Conservation (phyloP, 345 rosid genomes). For the Linum trigynum region DNA sequence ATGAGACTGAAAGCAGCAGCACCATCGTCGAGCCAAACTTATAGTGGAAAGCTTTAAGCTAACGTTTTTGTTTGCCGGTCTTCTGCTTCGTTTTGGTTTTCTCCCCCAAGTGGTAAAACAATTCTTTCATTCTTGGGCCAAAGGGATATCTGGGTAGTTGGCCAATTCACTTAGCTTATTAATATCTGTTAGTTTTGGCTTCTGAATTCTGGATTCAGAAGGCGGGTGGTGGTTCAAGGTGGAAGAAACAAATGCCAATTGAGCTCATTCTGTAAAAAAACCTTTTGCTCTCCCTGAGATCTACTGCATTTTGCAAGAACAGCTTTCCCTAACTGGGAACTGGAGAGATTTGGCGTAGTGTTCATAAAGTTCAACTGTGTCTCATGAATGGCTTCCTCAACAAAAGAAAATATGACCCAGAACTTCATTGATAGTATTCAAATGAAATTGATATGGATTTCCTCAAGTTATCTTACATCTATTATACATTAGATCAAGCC, state of each 20-base stretch:
- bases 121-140: constrained; percentile 44
- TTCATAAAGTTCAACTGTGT: constrained; percentile 17
- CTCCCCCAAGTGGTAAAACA: constrained; percentile 6
- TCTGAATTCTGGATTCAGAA: constrained; percentile 13
- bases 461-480: no score
- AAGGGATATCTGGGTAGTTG: constrained; percentile 9
- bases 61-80: background rate
- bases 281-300: background rate
- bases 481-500: no score
- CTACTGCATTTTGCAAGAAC: constrained; percentile 17
- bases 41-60: constrained; percentile 34
- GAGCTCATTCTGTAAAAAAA: constrained; percentile 8
- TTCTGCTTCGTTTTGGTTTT: constrained; percentile 14
- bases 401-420: background rate
- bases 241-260: background rate
- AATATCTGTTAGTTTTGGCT: constrained; percentile 8
- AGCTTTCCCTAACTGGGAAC: background rate
- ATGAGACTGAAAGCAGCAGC: constrained; percentile 40
- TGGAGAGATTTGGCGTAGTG: background rate
- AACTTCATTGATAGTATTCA: background rate
- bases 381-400: constrained; percentile 10
- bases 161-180: constrained; percentile 10
- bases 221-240: background rate
- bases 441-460: no score
- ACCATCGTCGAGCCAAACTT: constrained; percentile 35